Base-by-base conservation (phyloP, 2,329 filamentous ascomycete genomes). In the Neurospora sp. region DNA sequence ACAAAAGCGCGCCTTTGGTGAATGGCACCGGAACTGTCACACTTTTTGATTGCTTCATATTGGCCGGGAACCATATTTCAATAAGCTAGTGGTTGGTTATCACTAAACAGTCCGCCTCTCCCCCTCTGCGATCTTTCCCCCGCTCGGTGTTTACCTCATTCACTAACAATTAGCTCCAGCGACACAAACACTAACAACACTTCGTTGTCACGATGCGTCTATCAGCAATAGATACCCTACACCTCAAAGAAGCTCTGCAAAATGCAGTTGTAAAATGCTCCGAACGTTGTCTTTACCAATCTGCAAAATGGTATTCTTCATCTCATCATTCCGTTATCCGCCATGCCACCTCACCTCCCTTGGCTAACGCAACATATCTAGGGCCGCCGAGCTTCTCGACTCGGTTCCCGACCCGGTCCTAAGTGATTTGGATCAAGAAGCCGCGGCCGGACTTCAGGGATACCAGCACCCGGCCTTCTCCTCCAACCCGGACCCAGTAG, bases 281-380 rank as follows among this genome's bases (percentile, higher is more conserved):
- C 1, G 96, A 99, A 79, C 86, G 96, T 79, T 97, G 96, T 79
- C 86, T 99, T 13, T 98, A 97, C 78, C 94, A 97, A 77, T 96
- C 95, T 7, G 91, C 96, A 38, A 98, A 98, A 89, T 99, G 96
- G 96, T 97, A 79, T 23, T 66, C 46, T 58, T 38, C 52, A 62
- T 33, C 23, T 33, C 7, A 33, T 36, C 10, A 28, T 5, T 5
- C n/a, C 39, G 19, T 40, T 9, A 11, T 38, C 39, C n/a, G 52
- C 28, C 7, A 66, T 58, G 66, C 66, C 40, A 17, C 28, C 28
- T 33, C 28, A 5, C 42, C 68, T 46, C 71, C 68, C 73, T 77
- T 68, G 66, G 69, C 74, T 76, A 70, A 75, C 52, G 46, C 52
- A 36, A 23, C 68, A 52, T 6, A 66, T 72, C 46, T 78, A 97